Evolutionary conservation across 345 rosid species (phyloP), one percentile per base, ranked within the genome.

Genomic region (Nasturtium officinale): DNA sequence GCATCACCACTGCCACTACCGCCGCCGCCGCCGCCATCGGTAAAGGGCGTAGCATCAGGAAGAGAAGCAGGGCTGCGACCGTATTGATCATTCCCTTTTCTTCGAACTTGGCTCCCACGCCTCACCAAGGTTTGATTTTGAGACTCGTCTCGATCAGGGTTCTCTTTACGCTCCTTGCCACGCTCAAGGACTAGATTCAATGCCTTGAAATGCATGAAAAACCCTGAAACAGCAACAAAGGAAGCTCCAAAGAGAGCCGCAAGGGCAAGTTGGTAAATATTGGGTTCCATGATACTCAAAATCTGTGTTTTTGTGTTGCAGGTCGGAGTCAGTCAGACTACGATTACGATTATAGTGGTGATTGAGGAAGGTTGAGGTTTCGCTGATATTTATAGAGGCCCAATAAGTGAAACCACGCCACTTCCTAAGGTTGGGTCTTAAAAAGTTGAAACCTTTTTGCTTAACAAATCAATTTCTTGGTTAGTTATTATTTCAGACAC

Each of bases 191-290:
- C 75, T 83, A 90, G 96, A 71, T 75, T 86, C 30, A 96, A 89
- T 64, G 98, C 94, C 85, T 92, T 96, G 58, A 95, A 83, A 79
- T 96, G 98, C 98, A 90, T 89, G 73, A 81, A 89, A 62, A 89
- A 89, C 2, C 97, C 97, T 28, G 98, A 96, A 7, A 92, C 96
- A 0, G 97, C 98, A 26, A 92, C 97, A 28, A 92, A 71, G 32
- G 99, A 96, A 42, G 98, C 98, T 79, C 99, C 98, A 1, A 96
- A 86, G 21, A 96, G 87, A 73, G 99, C 98, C 84, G 99, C 98
- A 81, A 92, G 86, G 77, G 98, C 97, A 15, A 96, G 85, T 73
- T 92, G 97, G 61, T 85, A 56, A 57, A 92, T 42, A 75, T 87
- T 83, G 6, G 90, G 58, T n/a, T 96, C 98, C 99, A 96, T 92